These are phyloP conservation scores for Astrothelium macrocarpum DNA, from an alignment of 495 filamentous ascomycete species.

Conservation along the genomic window DNA sequence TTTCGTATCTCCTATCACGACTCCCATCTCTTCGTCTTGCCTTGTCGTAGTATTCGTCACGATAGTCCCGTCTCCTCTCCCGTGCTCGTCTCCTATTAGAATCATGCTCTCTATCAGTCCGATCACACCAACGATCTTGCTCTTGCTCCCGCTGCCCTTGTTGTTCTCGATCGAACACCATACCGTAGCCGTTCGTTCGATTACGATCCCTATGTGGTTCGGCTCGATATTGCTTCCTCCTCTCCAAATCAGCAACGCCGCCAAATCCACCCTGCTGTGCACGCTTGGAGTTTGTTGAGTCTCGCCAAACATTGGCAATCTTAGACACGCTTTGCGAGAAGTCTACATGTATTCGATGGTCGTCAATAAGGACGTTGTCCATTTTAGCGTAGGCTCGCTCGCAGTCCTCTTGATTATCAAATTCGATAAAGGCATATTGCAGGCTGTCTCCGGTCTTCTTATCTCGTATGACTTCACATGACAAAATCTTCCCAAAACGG, in stretches of 20 bases:
- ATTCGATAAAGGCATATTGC: conserved; percentile 97
- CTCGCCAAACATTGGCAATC: conserved; percentile 83
- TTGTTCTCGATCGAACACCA: conserved; percentile 76
- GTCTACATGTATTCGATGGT: conserved; percentile 96
- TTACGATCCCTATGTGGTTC: conserved; percentile 38
- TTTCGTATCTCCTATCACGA: conserved; percentile 10
- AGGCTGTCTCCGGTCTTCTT: conserved; percentile 88
- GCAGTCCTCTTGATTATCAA: conserved; percentile 81
- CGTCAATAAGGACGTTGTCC: conserved; percentile 92
- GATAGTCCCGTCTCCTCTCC: conserved; percentile 21
- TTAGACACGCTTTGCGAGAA: conserved; percentile 94
- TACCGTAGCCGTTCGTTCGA: conserved; percentile 49
- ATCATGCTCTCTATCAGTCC: conserved; percentile 10
- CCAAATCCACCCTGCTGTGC: conserved; percentile 75
- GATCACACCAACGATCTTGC: conserved; percentile 4
- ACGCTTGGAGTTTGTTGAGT: conserved; percentile 75
- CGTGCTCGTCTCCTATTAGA: conserved; percentile 11
- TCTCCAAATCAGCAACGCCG: conserved; percentile 75
- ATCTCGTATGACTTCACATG: conserved; percentile 93
- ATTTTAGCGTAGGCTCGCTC: conserved; percentile 98
- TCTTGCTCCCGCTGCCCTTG: conserved; percentile 31
- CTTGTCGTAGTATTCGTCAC: conserved; percentile 19
- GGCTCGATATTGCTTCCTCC: conserved; percentile 79
- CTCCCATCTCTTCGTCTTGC: conserved; percentile 22
- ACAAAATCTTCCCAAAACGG: conserved; percentile 90